These are phyloP conservation scores for Phytophthora nicotianae DNA, from an alignment of 352 stramenopile genomes.

Conservation along the genomic window DNA sequence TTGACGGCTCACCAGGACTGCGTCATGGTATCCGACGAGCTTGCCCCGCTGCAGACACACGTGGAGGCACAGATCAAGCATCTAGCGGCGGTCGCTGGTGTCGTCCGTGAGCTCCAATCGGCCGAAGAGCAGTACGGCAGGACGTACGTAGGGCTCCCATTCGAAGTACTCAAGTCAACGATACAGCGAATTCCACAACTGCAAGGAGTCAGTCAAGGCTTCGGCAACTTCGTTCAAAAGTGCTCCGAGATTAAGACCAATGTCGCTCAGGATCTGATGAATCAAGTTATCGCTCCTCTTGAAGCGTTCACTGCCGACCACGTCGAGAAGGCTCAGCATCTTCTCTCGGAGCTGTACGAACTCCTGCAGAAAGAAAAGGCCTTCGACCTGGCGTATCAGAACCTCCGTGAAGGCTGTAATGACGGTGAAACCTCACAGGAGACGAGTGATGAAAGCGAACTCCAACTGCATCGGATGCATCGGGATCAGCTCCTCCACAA, in stretches of 20 bases:
- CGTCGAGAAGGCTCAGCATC: conserved; percentile 39
- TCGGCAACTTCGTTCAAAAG: conserved; percentile 37
- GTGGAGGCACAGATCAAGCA: conserved; percentile 39
- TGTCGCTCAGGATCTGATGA: conserved; percentile 36
- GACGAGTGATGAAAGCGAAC: conserved; percentile 4
- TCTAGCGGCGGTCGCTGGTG: conserved; percentile 24
- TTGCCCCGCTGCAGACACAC: conserved; percentile 37
- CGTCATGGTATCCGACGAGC: conserved; percentile 18
- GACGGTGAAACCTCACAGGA: neutral
- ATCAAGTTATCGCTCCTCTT: conserved; percentile 35
- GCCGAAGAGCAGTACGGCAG: conserved; percentile 45
- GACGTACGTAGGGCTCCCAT: conserved; percentile 34
- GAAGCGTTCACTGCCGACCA: conserved; percentile 47
- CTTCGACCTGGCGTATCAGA: conserved; percentile 35
- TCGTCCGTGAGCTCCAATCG: conserved; percentile 42
- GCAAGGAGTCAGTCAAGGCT: conserved; percentile 21
- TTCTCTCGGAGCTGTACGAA: conserved; percentile 52
- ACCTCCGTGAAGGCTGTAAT: conserved; percentile 16
- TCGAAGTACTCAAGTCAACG: conserved; percentile 13
- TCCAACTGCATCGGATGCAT: conserved; percentile 12
- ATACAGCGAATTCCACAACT: conserved; percentile 27
- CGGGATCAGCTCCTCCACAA: conserved; percentile 26
- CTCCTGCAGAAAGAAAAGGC: conserved; percentile 48
- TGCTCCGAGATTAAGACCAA: conserved; percentile 22
- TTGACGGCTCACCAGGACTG: conserved; percentile 18